phyloP scores from a whole-genome alignment of 495 filamentous ascomycete genomes.

The Penicillium antarcticum region DNA sequence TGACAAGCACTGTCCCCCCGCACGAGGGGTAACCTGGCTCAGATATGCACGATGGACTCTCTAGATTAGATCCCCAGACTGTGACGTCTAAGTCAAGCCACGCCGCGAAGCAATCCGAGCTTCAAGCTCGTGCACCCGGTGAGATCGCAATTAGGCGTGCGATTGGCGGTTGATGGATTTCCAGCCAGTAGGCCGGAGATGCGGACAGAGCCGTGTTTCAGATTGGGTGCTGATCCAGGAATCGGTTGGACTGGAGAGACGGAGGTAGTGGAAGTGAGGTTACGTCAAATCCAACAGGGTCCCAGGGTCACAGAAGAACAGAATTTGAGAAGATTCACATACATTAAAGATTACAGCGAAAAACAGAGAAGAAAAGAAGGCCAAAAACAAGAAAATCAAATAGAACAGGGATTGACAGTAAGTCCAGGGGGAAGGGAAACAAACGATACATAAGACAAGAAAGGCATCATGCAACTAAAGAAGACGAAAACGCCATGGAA shows the following conservation, averaged over 20 bases:
- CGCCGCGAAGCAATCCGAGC: constrained; percentile 24
- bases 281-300: constrained; percentile 3
- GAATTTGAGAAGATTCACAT: constrained; percentile 2
- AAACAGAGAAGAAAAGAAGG: constrained; percentile 2
- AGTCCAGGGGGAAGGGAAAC: neutral
- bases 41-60: neutral
- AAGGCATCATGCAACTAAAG: constrained; percentile 5
- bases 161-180: constrained; percentile 22
- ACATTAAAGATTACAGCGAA: constrained; percentile 13
- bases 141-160: constrained; percentile 18
- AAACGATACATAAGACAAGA: constrained; percentile 7
- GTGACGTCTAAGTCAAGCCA: constrained; percentile 33
- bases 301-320: constrained; percentile 8
- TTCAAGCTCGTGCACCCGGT: constrained; percentile 17
- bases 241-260: constrained; percentile 21
- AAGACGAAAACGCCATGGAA: neutral
- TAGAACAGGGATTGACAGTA: neutral
- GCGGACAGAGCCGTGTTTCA: constrained; percentile 24
- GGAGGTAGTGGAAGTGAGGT: constrained; percentile 1
- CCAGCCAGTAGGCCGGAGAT: constrained; percentile 18
- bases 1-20: constrained; percentile 7
- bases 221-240: constrained; percentile 17
- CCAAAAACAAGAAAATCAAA: neutral
- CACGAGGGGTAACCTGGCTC: constrained; percentile 10
- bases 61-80: constrained; percentile 18